Evolutionary conservation across 2,329 filamentous ascomycete species (phyloP), one percentile per base, ranked within the genome.

Genomic region (Fonsecaea monophora): DNA sequence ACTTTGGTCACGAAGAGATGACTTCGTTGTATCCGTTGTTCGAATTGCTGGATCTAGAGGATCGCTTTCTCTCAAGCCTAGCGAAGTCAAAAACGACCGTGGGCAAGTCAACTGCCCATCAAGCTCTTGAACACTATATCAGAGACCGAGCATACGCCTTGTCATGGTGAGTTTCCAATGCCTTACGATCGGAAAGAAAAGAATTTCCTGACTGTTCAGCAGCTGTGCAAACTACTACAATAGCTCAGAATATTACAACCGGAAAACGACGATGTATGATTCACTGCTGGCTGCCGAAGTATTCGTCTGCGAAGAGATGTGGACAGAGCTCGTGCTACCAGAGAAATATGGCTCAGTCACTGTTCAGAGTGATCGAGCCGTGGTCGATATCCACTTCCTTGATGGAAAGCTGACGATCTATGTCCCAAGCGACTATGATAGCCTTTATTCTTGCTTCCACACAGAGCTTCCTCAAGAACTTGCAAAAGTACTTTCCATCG

Each of bases 61-160:
- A 64, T 53, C 59, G 64, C 10, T 68, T 60, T 53, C 40, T 68
- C n/a, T 64, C 59, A 21, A 40, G 35, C 37, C 60, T 55, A 32
- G 55, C 66, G 15, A 13, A 12, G 12, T 45, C 50, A 4, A 18
- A 63, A 25, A 68, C 67, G 4, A 53, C 53, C 2, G 54, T 55
- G 12, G 38, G 55, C 15, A 45, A 57, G 7, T 38, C 60, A 50
- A 60, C 54, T 53, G 21, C 48, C n/a, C 48, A 57, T 48, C 30
- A 45, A 45, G 25, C 2, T 50, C 59, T 68, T 40, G 40, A 21
- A 18, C 15, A 38, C n/a, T 40, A 68, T 54, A 50, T 68, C 38
- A 58, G 50, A 61, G 57, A 68, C 45, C 65, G 67, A 42, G 67
- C 67, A 53, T 68, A 68, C 50, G 67, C 64, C n/a, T 50, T 68